phyloP scores from a whole-genome alignment of 1,139 yeast species.

The Kurtzmaniella quercitrusa region DNA sequence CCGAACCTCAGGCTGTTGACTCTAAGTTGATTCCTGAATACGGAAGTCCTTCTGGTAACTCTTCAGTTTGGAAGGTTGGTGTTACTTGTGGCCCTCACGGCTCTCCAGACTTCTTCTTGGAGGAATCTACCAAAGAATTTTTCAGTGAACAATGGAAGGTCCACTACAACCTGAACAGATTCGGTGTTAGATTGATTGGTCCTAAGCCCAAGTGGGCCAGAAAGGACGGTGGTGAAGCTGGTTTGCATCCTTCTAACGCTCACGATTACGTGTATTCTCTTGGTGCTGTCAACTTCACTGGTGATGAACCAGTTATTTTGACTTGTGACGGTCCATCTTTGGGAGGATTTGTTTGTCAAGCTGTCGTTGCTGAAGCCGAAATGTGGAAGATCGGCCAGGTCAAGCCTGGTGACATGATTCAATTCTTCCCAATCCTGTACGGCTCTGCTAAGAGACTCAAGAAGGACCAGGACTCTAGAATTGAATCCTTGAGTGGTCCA shows the following conservation, averaged over 20 bases:
- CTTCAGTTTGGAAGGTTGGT: slow-evolving; percentile 77
- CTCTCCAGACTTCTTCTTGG: slow-evolving; percentile 85
- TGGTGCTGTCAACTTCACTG: slow-evolving; percentile 96
- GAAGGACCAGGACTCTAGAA: slow-evolving; percentile 50
- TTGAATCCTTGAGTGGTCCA: slow-evolving; percentile 40
- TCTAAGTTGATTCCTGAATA: slow-evolving; percentile 55
- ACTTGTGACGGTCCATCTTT: slow-evolving; percentile 97
- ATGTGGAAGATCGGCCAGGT: slow-evolving; percentile 99
- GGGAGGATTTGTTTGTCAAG: slow-evolving; percentile 96
- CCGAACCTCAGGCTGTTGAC: slow-evolving; percentile 59
- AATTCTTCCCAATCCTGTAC: slow-evolving; percentile 73
- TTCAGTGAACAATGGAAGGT: slow-evolving; percentile 83
- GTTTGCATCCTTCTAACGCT: slow-evolving; percentile 95
- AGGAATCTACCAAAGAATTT: slow-evolving; percentile 72
- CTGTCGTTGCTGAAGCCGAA: slow-evolving; percentile 92
- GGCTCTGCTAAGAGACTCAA: slow-evolving; percentile 65
- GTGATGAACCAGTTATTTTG: slow-evolving; percentile 95
- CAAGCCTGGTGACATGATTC: slow-evolving; percentile 84
- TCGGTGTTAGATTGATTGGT: slow-evolving; percentile 91
- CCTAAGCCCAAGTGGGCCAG: slow-evolving; percentile 98
- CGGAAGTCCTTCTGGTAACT: slow-evolving; percentile 17
- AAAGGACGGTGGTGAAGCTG: slow-evolving; percentile 97
- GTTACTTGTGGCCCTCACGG: slow-evolving; percentile 98
- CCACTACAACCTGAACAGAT: slow-evolving; percentile 93
- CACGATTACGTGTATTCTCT: slow-evolving; percentile 95